These are phyloP conservation scores for Teratosphaeria nubilosa DNA, from an alignment of 2,329 filamentous ascomycete genomes.

Conservation along the genomic window DNA sequence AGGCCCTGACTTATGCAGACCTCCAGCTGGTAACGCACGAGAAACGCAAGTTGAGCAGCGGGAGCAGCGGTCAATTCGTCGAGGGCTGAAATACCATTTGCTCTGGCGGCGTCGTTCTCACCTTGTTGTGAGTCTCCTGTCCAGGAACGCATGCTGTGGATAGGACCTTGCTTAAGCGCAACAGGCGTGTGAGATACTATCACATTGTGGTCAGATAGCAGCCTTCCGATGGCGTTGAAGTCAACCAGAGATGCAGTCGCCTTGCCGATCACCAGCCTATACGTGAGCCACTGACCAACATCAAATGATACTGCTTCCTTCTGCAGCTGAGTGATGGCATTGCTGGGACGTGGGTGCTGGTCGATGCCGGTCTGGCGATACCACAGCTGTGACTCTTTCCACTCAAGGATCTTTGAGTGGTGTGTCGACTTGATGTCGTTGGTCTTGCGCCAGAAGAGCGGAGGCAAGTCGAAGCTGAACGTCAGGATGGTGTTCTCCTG, in stretches of 20 bases:
- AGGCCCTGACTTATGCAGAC: slow-evolving; percentile 76
- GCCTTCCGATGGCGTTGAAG: slow-evolving; percentile 30
- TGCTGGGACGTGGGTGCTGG: slow-evolving; percentile 21
- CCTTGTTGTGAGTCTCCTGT: background rate
- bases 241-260: slow-evolving; percentile 3
- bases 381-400: slow-evolving; percentile 50
- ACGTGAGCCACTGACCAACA: slow-evolving; percentile 53
- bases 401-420: slow-evolving; percentile 30
- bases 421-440: slow-evolving; percentile 29
- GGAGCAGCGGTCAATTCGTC: background rate
- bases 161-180: background rate
- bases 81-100: background rate
- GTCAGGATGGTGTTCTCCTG: slow-evolving; percentile 17
- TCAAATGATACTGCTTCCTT: slow-evolving; percentile 47
- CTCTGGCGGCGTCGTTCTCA: slow-evolving; percentile 10
- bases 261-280: slow-evolving; percentile 40
- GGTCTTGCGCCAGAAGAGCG: slow-evolving; percentile 17
- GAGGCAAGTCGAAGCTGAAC: slow-evolving; percentile 29
- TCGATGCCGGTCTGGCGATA: slow-evolving; percentile 55
- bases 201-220: slow-evolving; percentile 66
- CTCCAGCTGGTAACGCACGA: slow-evolving; percentile 81
- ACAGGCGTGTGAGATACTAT: background rate
- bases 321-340: slow-evolving; percentile 29
- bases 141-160: background rate
- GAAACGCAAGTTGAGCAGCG: slow-evolving; percentile 40